phyloP scores from a whole-genome alignment of 352 stramenopile genomes.

The Globisporangium abappressorium region DNA sequence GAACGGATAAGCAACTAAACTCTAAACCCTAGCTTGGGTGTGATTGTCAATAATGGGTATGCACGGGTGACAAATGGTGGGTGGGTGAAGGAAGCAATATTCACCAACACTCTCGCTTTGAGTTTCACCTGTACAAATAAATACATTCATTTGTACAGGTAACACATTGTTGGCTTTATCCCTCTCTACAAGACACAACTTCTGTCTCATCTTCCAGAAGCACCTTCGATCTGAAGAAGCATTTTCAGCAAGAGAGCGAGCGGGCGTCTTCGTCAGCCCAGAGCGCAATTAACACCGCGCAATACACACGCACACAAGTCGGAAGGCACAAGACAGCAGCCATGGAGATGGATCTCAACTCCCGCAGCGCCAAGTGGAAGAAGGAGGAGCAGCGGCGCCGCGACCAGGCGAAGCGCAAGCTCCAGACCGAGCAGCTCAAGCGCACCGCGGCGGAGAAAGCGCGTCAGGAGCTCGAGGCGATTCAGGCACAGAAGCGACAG shows the following conservation, averaged over 20 bases:
- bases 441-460: conserved; percentile 39
- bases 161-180: no score
- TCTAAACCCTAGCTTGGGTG: no score
- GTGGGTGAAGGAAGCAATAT: no score
- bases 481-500: conserved; percentile 43
- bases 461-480: conserved; percentile 35
- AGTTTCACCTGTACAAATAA: no score
- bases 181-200: no score
- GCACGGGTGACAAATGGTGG: no score
- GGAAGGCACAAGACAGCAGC: not conserved
- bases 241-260: not conserved
- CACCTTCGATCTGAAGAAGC: not conserved
- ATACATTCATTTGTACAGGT: no score
- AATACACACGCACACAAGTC: not conserved
- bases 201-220: not conserved
- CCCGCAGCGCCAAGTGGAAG: conserved; percentile 66
- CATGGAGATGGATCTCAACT: conserved; percentile 77
- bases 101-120: no score
- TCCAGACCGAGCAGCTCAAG: conserved; percentile 53
- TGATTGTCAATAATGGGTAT: no score
- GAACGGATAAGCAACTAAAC: no score
- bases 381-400: conserved; percentile 59
- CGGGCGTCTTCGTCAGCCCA: not conserved
- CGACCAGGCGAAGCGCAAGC: conserved; percentile 52
- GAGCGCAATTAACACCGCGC: not conserved